These are phyloP conservation scores for Chlorociboria aeruginascens DNA, from an alignment of 495 filamentous ascomycete genomes.

Conservation along the genomic window DNA sequence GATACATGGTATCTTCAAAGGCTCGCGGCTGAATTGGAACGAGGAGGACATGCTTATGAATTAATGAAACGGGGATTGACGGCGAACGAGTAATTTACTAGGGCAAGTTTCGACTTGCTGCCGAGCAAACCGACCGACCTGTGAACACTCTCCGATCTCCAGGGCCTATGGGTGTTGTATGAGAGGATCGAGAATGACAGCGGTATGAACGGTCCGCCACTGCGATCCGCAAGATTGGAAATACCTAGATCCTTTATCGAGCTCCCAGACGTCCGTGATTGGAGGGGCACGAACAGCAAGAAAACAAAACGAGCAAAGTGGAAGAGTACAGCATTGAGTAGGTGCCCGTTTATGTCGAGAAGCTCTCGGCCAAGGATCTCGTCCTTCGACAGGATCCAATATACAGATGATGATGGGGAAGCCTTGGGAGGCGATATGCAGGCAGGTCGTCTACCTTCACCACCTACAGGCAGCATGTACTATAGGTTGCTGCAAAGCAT, in stretches of 20 bases:
- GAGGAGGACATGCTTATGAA: slow-evolving; percentile 10
- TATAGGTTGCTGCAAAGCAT: too few species aligned
- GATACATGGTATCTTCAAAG: slow-evolving; percentile 3
- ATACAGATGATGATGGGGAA: neutral
- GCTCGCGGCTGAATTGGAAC: slow-evolving; percentile 15
- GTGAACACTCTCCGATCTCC: neutral
- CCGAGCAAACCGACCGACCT: neutral
- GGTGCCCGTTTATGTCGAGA: neutral
- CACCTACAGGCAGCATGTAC: too few species aligned
- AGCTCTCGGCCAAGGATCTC: neutral
- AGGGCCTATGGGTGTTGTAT: too few species aligned
- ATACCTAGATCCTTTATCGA: neutral
- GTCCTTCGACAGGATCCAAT: neutral
- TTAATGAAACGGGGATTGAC: neutral
- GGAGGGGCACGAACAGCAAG: neutral
- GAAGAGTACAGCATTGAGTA: too few species aligned
- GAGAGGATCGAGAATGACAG: neutral
- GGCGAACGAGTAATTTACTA: neutral
- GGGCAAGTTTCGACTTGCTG: neutral
- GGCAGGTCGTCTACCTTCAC: neutral
- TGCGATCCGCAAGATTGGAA: slow-evolving; percentile 5
- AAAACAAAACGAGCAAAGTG: too few species aligned
- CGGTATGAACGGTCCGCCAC: slow-evolving; percentile 13
- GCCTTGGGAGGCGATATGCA: neutral
- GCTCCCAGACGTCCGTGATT: slow-evolving; percentile 1